These are phyloP conservation scores for Sphagnurus paluster DNA, from an alignment of 1,284 basidiomycete species.

Conservation along the genomic window DNA sequence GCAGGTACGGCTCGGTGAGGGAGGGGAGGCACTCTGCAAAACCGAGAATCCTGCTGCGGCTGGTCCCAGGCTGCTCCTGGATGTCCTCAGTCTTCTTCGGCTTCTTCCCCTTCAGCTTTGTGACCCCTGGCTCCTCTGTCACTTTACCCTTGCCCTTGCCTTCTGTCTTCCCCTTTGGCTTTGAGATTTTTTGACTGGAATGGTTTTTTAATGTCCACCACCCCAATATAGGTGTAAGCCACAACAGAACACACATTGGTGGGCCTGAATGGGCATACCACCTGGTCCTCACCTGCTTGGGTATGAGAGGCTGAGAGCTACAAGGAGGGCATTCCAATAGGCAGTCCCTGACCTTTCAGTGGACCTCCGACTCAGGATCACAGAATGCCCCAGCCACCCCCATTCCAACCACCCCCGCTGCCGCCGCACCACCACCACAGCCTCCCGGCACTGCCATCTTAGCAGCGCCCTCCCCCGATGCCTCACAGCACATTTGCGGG, in stretches of 20 bases:
- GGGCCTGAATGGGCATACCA: slow-evolving; percentile 29
- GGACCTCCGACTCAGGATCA: slow-evolving; percentile 3
- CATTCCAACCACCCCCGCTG: slow-evolving; percentile 11
- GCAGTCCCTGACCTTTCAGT: slow-evolving; percentile 8
- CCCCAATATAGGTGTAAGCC: background rate
- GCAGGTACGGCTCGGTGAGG: too few species aligned
- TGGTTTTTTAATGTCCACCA: slow-evolving; percentile 13
- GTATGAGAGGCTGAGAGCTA: slow-evolving; percentile 20
- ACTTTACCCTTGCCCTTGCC: too few species aligned
- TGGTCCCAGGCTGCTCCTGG: too few species aligned
- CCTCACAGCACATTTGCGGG: slow-evolving; percentile 11
- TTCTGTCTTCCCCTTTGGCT: too few species aligned
- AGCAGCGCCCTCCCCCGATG: slow-evolving; percentile 6
- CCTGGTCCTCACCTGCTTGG: background rate
- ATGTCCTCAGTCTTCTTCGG: too few species aligned
- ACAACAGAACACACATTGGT: slow-evolving; percentile 13
- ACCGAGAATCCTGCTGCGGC: too few species aligned
- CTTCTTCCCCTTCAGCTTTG: too few species aligned
- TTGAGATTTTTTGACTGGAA: too few species aligned
- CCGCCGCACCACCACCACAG: slow-evolving; percentile 12
- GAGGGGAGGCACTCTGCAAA: too few species aligned
- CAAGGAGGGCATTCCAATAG: slow-evolving; percentile 9
- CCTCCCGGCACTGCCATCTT: background rate
- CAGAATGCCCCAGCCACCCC: slow-evolving; percentile 6
- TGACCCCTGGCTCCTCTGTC: too few species aligned